Evolutionary conservation across 805 yeast species (phyloP), one percentile per base, ranked within the genome.

Genomic region (Jamesozyma lodderae): DNA sequence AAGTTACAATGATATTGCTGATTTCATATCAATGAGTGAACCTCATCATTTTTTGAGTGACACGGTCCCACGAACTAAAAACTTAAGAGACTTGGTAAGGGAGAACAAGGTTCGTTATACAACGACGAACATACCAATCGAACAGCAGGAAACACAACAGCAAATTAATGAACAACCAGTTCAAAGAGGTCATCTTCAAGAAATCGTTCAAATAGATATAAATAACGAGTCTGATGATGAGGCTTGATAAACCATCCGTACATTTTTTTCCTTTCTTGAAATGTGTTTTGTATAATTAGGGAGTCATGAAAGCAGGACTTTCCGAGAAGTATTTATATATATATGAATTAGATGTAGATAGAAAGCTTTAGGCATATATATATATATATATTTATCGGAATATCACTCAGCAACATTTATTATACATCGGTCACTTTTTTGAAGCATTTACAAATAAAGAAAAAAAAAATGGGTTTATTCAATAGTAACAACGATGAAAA

Each of bases 51-150:
- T 55, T 30, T 31, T 56, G 24, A 38, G 45, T 16, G 60, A 57
- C 22, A 45, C 56, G 27, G 36, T 57, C 16, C 58, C 55, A 10
- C 47, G 42, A 32, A 55, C 59, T 1, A 47, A 49, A 10, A 42
- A 45, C 16, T 30, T 56, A 17, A 47, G 40, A 16, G 42, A 50
- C 10, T 37, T 55, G 19, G 53, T 53, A 1, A 44, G 48, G 17
- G 54, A 53, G 31, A 54, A 56, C 25, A 47, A 52, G 37, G 53
- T 55, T 2, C 44, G 61, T 35, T 56, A 51, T 33, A 44, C 55
- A 4, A 45, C 49, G 1, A 20, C 19, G 11, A 14, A 16, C 18
- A 14, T 23, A 41, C 43, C 21, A 45, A 14, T 18, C 4, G 23
- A 16, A 25, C 34, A 24, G 10, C 10, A 10, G 10, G 44, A 34